These are phyloP conservation scores for Pittosporum tobira DNA, from an alignment of 129 eudicot genomes.

Conservation along the genomic window DNA sequence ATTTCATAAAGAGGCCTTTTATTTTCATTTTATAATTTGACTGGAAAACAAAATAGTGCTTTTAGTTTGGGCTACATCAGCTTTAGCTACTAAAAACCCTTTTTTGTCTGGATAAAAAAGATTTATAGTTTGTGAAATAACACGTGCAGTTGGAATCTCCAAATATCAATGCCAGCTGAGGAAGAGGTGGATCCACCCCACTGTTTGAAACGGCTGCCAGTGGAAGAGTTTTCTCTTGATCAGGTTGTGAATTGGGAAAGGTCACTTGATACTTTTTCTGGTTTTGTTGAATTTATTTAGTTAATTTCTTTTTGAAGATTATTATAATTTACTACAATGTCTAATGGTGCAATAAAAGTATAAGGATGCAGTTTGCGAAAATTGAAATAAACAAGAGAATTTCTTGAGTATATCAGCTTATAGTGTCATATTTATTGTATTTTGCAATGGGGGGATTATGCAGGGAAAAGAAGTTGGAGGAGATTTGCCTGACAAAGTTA, in stretches of 20 bases:
- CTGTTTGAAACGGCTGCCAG: slow-evolving; percentile 41
- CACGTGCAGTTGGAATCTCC: slow-evolving; percentile 70
- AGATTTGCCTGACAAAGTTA: slow-evolving; percentile 51
- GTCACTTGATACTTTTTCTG: too few relatives aligned
- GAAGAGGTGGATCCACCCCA: slow-evolving; percentile 50
- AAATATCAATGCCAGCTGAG: slow-evolving; percentile 69
- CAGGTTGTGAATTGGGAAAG: too few relatives aligned
- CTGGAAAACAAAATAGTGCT: neutral
- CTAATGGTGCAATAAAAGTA: neutral
- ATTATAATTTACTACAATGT: neutral
- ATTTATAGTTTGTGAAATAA: slow-evolving; percentile 6
- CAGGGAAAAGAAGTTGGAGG: slow-evolving; percentile 61
- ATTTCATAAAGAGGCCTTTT: neutral
- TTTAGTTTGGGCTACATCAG: neutral
- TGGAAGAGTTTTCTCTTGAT: slow-evolving; percentile 62
- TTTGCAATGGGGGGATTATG: slow-evolving; percentile 19
- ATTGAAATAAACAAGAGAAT: neutral
- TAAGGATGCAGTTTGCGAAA: neutral
- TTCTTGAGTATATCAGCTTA: neutral
- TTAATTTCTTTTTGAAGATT: too few relatives aligned
- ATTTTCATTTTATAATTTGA: neutral
- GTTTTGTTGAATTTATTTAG: too few relatives aligned
- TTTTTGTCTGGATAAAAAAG: neutral
- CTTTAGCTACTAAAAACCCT: neutral
- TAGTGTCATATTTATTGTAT: too few relatives aligned